Conservation (phyloP, 306 rosid genomes). For the Cucurbita ficifolia region DNA sequence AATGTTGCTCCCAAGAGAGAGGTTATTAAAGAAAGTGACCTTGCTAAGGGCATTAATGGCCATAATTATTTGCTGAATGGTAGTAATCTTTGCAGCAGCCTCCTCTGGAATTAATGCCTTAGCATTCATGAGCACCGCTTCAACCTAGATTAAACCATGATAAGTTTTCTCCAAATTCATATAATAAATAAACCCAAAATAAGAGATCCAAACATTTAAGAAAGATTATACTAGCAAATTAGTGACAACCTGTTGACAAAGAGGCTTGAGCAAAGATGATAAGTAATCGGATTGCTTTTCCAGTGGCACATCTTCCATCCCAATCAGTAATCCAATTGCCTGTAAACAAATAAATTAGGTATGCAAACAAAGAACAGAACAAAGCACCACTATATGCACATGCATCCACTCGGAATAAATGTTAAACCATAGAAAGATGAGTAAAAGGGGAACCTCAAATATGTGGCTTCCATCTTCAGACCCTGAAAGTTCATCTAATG, state of each 20-base stretch:
- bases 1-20: background rate
- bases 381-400: background rate
- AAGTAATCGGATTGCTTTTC: slow-evolving; percentile 84
- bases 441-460: slow-evolving; percentile 55
- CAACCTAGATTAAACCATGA: slow-evolving; percentile 40
- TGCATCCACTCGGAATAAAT: background rate
- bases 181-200: background rate
- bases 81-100: slow-evolving; percentile 46
- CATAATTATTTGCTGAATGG: slow-evolving; percentile 76
- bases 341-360: slow-evolving; percentile 20
- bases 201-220: background rate
- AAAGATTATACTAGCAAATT: slow-evolving; percentile 1
- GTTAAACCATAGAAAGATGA: background rate
- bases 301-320: slow-evolving; percentile 78
- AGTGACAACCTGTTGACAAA: slow-evolving; percentile 66
- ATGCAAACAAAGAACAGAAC: slow-evolving; percentile 13
- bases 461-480: slow-evolving; percentile 96
- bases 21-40: slow-evolving; percentile 27
- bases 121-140: slow-evolving; percentile 48
- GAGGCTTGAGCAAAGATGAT: slow-evolving; percentile 82
- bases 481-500: slow-evolving; percentile 42
- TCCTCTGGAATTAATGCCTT: slow-evolving; percentile 48
- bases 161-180: background rate
- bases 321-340: slow-evolving; percentile 94
- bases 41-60: slow-evolving; percentile 94